A percentile compares a stretch with the other conserved stretches of the same genome.
phyloP scores from a whole-genome alignment of 2,329 filamentous ascomycete species.

The Aspergillus eucalypticola region DNA sequence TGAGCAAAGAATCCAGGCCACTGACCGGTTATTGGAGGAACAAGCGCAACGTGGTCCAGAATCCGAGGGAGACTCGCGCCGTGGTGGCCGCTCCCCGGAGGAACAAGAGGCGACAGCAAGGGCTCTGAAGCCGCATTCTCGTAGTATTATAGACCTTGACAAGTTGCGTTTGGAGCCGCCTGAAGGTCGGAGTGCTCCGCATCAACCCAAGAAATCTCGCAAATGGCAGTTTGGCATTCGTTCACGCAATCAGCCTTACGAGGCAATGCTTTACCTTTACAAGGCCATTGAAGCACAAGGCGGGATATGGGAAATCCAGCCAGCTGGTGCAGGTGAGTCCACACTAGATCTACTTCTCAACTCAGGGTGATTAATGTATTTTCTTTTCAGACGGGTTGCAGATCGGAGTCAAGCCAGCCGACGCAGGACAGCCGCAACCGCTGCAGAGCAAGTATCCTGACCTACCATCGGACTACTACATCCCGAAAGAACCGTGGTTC shows the following conservation, averaged over 20 bases:
- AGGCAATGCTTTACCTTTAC: constrained; percentile 94
- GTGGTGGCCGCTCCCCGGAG: constrained; percentile 51
- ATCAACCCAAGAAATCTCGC: constrained; percentile 64
- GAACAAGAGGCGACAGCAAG: constrained; percentile 80
- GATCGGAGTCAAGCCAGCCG: constrained; percentile 37
- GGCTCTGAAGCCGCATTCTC: constrained; percentile 81
- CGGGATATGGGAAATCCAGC: constrained; percentile 75
- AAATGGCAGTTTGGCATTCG: constrained; percentile 99
- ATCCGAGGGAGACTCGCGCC: constrained; percentile 24
- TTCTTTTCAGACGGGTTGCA: constrained; percentile 29
- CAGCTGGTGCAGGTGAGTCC: constrained; percentile 42
- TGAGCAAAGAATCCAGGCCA: constrained; percentile 33
- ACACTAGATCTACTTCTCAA: not conserved
- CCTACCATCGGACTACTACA: constrained; percentile 64
- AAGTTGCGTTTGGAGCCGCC: constrained; percentile 58
- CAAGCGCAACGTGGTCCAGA: constrained; percentile 15
- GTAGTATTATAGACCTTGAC: constrained; percentile 69
- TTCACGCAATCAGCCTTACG: constrained; percentile 88
- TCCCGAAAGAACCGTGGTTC: constrained; percentile 94
- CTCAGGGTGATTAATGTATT: constrained; percentile 3
- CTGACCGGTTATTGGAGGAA: constrained; percentile 48
- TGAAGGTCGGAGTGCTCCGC: constrained; percentile 47
- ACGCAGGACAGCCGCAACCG: constrained; percentile 37
- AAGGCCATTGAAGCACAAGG: constrained; percentile 85
- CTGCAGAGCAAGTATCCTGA: constrained; percentile 48